phyloP scores from a whole-genome alignment of 1,284 basidiomycete genomes.

The Ceratobasidium sp. region DNA sequence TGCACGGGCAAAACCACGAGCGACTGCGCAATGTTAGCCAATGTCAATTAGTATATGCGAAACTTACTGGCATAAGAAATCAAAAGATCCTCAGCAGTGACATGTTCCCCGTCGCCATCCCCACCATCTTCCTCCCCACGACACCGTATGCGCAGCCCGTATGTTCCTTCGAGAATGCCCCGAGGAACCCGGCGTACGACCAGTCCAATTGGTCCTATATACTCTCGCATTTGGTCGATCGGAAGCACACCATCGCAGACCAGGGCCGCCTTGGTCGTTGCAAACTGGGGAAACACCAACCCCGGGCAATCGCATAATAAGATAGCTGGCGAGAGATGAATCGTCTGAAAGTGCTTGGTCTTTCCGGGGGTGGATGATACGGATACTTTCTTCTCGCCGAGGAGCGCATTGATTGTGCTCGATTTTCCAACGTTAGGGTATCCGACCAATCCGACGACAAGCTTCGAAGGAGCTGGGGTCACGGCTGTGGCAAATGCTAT shows the following conservation, averaged over 20 bases:
- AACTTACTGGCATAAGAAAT: conserved; percentile 88
- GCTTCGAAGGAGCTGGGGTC: conserved; percentile 62
- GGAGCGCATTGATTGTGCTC: conserved; percentile 62
- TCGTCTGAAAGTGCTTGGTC: conserved; percentile 99
- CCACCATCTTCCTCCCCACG: conserved; percentile 83
- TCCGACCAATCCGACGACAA: conserved; percentile 70
- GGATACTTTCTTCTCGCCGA: conserved; percentile 88
- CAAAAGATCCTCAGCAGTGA: conserved; percentile 85
- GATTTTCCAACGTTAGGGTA: conserved; percentile 69
- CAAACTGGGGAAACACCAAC: conserved; percentile 98
- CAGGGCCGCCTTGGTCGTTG: conserved; percentile 92
- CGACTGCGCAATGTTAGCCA: conserved; percentile 61
- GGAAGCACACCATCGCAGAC: conserved; percentile 97
- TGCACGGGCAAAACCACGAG: conserved; percentile 90
- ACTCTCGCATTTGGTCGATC: conserved; percentile 97
- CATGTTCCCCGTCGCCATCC: conserved; percentile 59
- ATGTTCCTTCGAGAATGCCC: conserved; percentile 84
- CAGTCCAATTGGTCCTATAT: conserved; percentile 85
- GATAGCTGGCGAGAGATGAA: conserved; percentile 85
- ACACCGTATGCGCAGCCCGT: conserved; percentile 82
- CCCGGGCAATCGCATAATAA: conserved; percentile 99
- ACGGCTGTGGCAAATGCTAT: conserved; percentile 74
- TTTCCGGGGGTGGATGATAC: conserved; percentile 98
- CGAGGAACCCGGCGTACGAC: conserved; percentile 83
- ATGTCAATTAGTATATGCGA: conserved; percentile 35